Conservation (phyloP, 2,329 filamentous ascomycete species). For the Myriosclerotinia duriaeana region DNA sequence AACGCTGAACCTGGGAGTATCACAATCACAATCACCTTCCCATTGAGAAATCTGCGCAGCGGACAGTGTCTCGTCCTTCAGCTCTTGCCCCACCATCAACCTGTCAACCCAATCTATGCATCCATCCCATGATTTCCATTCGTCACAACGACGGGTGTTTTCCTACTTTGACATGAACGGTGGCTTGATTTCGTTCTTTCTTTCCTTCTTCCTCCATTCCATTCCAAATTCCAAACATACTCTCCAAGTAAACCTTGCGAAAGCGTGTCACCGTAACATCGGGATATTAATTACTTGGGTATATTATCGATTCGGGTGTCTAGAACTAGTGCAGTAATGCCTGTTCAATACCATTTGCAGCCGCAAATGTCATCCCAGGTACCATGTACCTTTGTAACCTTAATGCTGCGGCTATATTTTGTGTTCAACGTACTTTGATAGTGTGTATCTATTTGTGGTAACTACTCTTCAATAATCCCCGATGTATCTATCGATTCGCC, state of each 20-base stretch:
- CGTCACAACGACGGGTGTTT: background rate
- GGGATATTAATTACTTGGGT: slow-evolving; percentile 2
- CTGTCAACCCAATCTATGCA: background rate
- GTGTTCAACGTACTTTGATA: background rate
- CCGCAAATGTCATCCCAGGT: slow-evolving; percentile 14
- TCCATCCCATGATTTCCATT: slow-evolving; percentile 3
- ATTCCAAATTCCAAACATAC: background rate
- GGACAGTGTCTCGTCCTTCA: background rate
- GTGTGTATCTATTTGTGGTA: slow-evolving; percentile 2
- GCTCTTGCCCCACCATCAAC: background rate
- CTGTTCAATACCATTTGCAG: background rate
- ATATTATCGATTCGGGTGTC: background rate
- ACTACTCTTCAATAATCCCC: background rate
- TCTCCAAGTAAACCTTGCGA: background rate
- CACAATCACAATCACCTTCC: background rate
- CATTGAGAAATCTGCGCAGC: background rate
- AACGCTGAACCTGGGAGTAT: slow-evolving; percentile 3
- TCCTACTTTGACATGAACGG: background rate
- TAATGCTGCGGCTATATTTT: slow-evolving; percentile 9
- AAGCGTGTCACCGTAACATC: background rate
- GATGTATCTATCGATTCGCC: background rate
- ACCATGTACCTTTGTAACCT: slow-evolving; percentile 3
- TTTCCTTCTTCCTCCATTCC: background rate
- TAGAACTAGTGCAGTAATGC: background rate
- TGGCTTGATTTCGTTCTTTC: background rate